Percentiles rank a stretch among this genome's conserved stretches.
These are phyloP conservation scores for Hirschfeldia incana DNA, from an alignment of 345 rosid genomes.

Conservation along the genomic window DNA sequence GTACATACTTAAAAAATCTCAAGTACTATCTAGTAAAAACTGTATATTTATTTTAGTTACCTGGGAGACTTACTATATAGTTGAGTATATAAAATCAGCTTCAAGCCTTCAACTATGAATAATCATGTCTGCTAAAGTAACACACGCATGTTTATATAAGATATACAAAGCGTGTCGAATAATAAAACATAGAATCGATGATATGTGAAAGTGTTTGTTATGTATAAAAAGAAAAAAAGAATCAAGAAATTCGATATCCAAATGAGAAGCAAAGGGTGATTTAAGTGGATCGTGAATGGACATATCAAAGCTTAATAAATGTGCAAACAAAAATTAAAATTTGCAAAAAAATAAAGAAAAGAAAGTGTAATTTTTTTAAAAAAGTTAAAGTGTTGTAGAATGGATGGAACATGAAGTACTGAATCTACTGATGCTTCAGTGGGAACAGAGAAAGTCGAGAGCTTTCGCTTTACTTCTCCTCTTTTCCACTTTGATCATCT, in stretches of 20 bases:
- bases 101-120: neutral
- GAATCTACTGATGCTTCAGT: conserved; percentile 18
- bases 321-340: too few relatives aligned
- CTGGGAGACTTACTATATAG: neutral
- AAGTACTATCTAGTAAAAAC: too few relatives aligned
- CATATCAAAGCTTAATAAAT: too few relatives aligned
- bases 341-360: too few relatives aligned
- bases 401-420: conserved; percentile 38
- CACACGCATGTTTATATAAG: neutral
- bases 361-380: neutral
- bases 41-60: neutral
- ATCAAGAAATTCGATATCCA: conserved; percentile 41
- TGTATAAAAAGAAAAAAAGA: conserved; percentile 23
- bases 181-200: conserved; percentile 13
- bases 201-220: conserved; percentile 18
- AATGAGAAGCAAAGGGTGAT: conserved; percentile 41
- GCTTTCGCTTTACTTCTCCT: conserved; percentile 30
- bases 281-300: neutral
- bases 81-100: neutral
- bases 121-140: neutral
- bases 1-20: too few relatives aligned
- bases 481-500: conserved; percentile 41
- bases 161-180: conserved; percentile 1
- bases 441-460: conserved; percentile 36
- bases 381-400: conserved; percentile 28